phyloP scores from a whole-genome alignment of 805 yeast genomes.

The Brettanomyces anomalus region DNA sequence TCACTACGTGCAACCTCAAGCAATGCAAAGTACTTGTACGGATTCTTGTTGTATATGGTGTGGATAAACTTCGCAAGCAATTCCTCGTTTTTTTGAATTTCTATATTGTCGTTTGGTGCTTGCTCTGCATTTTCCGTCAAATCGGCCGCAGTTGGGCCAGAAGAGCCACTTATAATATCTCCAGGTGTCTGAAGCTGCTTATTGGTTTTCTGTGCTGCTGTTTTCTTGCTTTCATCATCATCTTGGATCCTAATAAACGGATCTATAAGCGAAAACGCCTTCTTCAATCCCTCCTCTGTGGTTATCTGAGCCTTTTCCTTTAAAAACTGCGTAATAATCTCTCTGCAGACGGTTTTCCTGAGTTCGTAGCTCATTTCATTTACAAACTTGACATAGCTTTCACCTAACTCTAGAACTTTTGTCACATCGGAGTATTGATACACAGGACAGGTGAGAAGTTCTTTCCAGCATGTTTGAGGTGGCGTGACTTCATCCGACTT shows the following conservation, averaged over 20 bases:
- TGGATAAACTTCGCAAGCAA: conserved; percentile 63
- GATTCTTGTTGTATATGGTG: conserved; percentile 43
- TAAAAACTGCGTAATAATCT: conserved; percentile 52
- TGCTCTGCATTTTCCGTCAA: conserved; percentile 12
- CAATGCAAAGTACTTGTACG: conserved; percentile 36
- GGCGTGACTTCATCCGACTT: conserved; percentile 14
- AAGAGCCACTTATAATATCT: conserved; percentile 14
- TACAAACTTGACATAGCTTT: conserved; percentile 44
- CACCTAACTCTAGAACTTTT: conserved; percentile 29
- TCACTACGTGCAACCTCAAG: conserved; percentile 37
- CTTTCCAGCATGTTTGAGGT: conserved; percentile 26
- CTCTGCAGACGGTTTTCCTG: conserved; percentile 50
- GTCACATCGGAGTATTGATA: conserved; percentile 30
- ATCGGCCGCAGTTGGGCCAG: conserved; percentile 6
- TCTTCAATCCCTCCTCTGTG: conserved; percentile 43
- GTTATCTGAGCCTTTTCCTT: conserved; percentile 27
- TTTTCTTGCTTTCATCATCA: conserved; percentile 9
- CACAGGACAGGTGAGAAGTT: conserved; percentile 42
- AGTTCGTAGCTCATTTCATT: conserved; percentile 40
- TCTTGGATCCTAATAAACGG: conserved; percentile 34
- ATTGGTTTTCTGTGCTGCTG: conserved; percentile 21
- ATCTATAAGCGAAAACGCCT: conserved; percentile 48
- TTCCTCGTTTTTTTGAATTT: conserved; percentile 42
- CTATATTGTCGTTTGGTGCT: conserved; percentile 17
- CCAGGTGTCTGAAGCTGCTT: conserved; percentile 16